Base-by-base conservation (phyloP, 192 early-diverging fungal genomes). In the Dispira simplex region DNA sequence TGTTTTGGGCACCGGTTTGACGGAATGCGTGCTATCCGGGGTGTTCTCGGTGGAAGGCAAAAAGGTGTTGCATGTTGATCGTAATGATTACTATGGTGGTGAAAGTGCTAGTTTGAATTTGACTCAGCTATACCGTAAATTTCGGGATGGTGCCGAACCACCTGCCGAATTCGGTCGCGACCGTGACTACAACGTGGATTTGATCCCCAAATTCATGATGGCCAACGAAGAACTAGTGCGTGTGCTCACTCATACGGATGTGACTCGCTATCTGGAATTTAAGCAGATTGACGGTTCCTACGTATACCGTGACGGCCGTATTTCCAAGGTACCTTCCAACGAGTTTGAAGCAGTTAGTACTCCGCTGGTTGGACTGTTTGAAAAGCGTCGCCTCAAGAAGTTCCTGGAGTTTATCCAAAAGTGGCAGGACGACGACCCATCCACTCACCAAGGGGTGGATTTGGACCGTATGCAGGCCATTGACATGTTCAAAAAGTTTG, bases 151-250 rank as follows among this genome's bases (percentile, higher is more conserved):
- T 9, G 72, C 70, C 23, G 58, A 65, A 20, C 68, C 80, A 46
- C 79, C 88, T 16, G 64, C 68, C 14, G 54, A 63, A 27, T 71
- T 89, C 20, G 89, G 89, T 13, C 77, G 77, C 52, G 83, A 84
- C 70, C 84, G 94, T 64, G 95, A 98, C 78, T 99, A 88, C 77
- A 93, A 91, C 77, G 84, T 99, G 58, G 97, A 99, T 75, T 76
- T 97, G 71, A 95, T 99, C 57, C 97, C 97, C 65, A 99, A 99
- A 81, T 99, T 99, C 76, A 90, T 96, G 78, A 98, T 99, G 95
- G 93, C 91, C 28, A 92, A 89, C 60, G 97, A 96, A 57, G 95
- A 95, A 72, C 90, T 99, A 67, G 89, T 97, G 66, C 89, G 87
- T 69, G 93, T 99, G 60, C 83, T 99, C 53, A 89, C 89, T 68